Conservation (phyloP, 768 basidiomycete species). For the Rhizopogon salebrosus region DNA sequence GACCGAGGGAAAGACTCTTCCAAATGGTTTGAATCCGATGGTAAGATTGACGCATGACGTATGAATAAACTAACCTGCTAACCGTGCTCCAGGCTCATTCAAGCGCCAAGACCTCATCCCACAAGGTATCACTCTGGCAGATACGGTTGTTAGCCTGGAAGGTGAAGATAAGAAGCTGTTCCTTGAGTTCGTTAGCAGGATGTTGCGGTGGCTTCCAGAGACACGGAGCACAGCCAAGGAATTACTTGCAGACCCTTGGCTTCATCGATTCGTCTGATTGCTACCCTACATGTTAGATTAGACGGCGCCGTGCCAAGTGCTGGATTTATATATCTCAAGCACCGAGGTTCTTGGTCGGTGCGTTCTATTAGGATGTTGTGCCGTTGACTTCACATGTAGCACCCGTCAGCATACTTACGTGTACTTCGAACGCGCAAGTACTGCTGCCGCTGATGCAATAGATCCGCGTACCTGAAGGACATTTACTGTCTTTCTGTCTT, state of each 20-base stretch:
- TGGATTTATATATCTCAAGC: too few relatives aligned
- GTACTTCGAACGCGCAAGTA: too few relatives aligned
- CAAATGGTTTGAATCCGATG: background rate
- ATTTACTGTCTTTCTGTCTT: too few relatives aligned
- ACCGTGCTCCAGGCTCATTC: background rate
- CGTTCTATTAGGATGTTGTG: too few relatives aligned
- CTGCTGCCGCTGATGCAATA: too few relatives aligned
- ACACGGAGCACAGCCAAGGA: background rate
- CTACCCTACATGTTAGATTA: too few relatives aligned
- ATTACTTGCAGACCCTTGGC: background rate
- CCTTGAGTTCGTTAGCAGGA: background rate
- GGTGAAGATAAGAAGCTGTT: background rate
- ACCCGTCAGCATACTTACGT: too few relatives aligned
- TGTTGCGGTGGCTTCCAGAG: background rate
- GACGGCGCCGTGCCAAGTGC: too few relatives aligned
- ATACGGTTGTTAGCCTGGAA: background rate
- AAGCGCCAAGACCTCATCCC: background rate
- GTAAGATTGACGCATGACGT: background rate
- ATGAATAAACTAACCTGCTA: background rate
- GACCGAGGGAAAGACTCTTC: background rate
- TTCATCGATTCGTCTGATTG: too few relatives aligned
- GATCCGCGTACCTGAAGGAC: too few relatives aligned
- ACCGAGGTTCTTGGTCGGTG: too few relatives aligned
- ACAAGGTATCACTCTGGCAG: background rate
- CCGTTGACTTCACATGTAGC: too few relatives aligned